A percentile compares a stretch with the other conserved stretches of the same genome.
These are phyloP conservation scores for Cryphonectria radicalis DNA, from an alignment of 2,329 filamentous ascomycete species.

Conservation along the genomic window DNA sequence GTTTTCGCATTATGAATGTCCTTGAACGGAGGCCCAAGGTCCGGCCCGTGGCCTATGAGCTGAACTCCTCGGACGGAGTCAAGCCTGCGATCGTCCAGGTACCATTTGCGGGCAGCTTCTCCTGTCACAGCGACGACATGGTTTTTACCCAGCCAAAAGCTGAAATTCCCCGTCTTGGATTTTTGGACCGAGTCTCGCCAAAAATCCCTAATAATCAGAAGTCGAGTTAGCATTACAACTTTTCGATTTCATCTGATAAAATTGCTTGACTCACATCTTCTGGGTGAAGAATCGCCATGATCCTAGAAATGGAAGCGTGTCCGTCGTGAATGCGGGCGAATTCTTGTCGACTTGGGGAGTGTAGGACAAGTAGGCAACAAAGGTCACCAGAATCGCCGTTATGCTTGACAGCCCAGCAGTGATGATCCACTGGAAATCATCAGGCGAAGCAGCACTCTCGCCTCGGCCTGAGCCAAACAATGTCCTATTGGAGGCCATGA, in stretches of 20 bases:
- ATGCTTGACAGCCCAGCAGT: not conserved
- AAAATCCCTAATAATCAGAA: conserved; percentile 8
- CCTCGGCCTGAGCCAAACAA: not conserved
- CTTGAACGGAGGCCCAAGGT: not conserved
- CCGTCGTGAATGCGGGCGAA: not conserved
- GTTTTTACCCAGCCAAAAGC: conserved; percentile 28
- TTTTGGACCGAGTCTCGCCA: conserved; percentile 6
- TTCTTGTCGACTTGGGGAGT: conserved; percentile 9
- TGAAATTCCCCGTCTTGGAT: conserved; percentile 27
- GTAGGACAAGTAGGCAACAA: not conserved
- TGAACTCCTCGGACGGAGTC: not conserved
- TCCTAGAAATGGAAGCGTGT: not conserved
- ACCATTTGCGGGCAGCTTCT: conserved; percentile 25
- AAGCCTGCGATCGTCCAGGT: conserved; percentile 19
- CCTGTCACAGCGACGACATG: conserved; percentile 28
- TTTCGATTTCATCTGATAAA: not conserved
- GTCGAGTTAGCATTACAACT: not conserved
- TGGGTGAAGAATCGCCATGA: not conserved
- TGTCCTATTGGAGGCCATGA: not conserved
- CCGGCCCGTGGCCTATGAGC: not conserved
- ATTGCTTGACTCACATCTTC: not conserved
- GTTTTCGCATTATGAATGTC: not conserved
- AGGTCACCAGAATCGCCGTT: not conserved
- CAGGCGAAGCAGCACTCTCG: not conserved
- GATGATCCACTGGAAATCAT: not conserved